These are phyloP conservation scores for Trametes punicea DNA, from an alignment of 768 basidiomycete genomes.

Conservation along the genomic window DNA sequence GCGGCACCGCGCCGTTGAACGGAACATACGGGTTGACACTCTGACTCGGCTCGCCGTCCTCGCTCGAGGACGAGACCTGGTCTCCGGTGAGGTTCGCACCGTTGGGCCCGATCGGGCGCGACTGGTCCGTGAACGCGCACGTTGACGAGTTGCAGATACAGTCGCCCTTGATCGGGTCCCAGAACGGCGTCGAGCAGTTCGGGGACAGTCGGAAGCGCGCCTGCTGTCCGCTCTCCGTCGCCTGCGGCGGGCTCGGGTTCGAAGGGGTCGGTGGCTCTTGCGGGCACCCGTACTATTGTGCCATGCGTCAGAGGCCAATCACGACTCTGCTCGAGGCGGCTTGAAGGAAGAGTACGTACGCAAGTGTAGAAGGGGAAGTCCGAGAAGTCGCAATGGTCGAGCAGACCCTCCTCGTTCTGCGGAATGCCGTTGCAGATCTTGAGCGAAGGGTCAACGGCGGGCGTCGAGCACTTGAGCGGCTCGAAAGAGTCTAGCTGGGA, in stretches of 20 bases:
- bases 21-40: conserved; percentile 41
- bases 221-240: conserved; percentile 36
- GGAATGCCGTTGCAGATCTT: conserved; percentile 80
- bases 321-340: not conserved
- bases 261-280: conserved; percentile 45
- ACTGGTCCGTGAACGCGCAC: conserved; percentile 63
- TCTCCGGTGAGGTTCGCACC: conserved; percentile 69
- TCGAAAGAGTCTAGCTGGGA: conserved; percentile 51
- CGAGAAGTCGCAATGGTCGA: conserved; percentile 58
- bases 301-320: not conserved
- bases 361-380: conserved; percentile 82
- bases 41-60: conserved; percentile 24
- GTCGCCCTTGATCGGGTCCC: conserved; percentile 67
- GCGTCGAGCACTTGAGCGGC: conserved; percentile 62
- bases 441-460: conserved; percentile 47
- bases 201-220: conserved; percentile 46
- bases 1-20: conserved; percentile 40
- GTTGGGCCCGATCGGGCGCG: conserved; percentile 67
- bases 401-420: conserved; percentile 57
- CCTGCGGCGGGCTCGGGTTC: conserved; percentile 67
- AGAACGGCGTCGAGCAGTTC: conserved; percentile 77
- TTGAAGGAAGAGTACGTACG: conserved; percentile 40
- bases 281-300: conserved; percentile 71
- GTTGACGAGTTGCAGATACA: conserved; percentile 57
- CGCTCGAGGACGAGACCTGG: conserved; percentile 39